Base-by-base conservation (phyloP, 2,329 filamentous ascomycete genomes). In the Tricladium varicosporioides region DNA sequence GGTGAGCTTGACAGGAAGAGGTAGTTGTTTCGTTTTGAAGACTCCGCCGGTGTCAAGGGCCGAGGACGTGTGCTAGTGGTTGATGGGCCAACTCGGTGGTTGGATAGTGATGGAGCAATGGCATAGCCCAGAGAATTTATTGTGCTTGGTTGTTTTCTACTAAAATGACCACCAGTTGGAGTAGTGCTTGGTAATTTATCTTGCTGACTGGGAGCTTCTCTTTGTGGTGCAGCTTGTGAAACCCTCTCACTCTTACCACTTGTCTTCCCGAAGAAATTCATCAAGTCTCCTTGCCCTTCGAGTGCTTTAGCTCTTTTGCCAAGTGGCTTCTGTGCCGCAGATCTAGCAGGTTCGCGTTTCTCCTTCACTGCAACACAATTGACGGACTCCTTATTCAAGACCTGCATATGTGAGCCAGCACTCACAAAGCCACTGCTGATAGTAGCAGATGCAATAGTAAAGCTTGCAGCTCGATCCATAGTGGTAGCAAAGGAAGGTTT, bases 391-490 rank as follows among this genome's bases (percentile, higher is more conserved):
- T 67, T 65, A 31, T 61, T 67, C 13, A 73, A 57, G 5, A 65
- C 60, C 18, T 68, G 62, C 45, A 72, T 60, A 59, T 70, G 65
- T 18, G 64, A 64, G 1, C 67, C 60, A 5, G 67, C 67, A 51
- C 62, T 70, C 7, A 69, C 58, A 55, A 71, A 71, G 0, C 66
- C 65, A 33, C 47, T 47, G 14, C 53, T 54, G 48, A 55, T 14
- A 18, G 56, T 54, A 15, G 54, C 19, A 13, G 56, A 56, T 2
- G 85, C 83, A 9, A 82, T 82, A n/a, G 82, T 83, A 61, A 90
- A 89, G 0, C 82, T 84, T 0, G 80, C 74, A 0, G 79, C 73
- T 53, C 78, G 75, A 47, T 83, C 80, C 83, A 88, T 88, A 0
- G 85, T 88, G 5, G 85, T 87, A 4, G 73, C 65, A 57, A 84